Evolutionary conservation across 306 rosid genomes (phyloP).

Genomic region (Prunus dulcis): DNA sequence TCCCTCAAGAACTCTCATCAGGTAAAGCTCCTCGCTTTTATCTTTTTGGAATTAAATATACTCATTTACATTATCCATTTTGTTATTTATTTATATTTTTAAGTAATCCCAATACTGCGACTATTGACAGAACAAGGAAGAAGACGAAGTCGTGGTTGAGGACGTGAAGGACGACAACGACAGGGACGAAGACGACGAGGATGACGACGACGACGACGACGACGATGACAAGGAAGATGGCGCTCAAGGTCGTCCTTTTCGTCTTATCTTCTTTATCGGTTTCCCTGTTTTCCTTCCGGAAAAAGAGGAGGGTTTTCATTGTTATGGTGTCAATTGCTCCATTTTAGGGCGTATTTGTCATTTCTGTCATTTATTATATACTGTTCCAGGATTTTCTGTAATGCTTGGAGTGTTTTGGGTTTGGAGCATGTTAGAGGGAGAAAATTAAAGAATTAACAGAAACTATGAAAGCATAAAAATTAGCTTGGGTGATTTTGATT

Average conservation of each 20-base stretch:
- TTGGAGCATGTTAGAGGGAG: background rate
- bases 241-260: slow-evolving; percentile 39
- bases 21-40: slow-evolving; percentile 20
- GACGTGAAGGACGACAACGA: slow-evolving; percentile 68
- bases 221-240: slow-evolving; percentile 61
- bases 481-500: background rate
- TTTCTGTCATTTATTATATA: background rate
- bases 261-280: no score
- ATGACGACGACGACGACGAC: slow-evolving; percentile 50
- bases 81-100: background rate
- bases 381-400: background rate
- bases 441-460: background rate
- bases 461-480: background rate
- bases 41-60: background rate
- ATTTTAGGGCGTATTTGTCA: background rate
- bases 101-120: background rate
- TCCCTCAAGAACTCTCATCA: slow-evolving; percentile 37
- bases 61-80: background rate
- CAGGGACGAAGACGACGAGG: slow-evolving; percentile 42
- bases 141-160: slow-evolving; percentile 56
- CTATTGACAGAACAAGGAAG: slow-evolving; percentile 40
- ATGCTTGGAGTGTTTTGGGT: background rate
- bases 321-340: background rate
- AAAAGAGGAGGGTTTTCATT: background rate
- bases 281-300: no score